Evolutionary conservation across 176 grass and related monocot genomes (phyloP), one percentile per base, ranked within the genome.

Genomic region (Alloteropsis semialata): DNA sequence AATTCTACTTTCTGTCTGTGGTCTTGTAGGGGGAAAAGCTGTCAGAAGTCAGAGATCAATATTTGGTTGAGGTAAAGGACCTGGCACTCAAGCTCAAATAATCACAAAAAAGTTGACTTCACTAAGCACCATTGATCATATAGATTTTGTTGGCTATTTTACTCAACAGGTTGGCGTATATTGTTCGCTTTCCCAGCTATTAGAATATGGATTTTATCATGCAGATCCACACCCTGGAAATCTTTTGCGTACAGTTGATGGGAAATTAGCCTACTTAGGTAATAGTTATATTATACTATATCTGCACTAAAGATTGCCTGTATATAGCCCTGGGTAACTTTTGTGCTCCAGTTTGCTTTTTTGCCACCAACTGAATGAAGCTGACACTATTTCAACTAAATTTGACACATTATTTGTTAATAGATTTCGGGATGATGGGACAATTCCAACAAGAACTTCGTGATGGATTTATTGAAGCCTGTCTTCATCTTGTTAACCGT

Each of bases 381-480:
- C 60, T 27, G 69, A 51, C 48, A 58, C 18, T 82, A 34, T 76
- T 80, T 37, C 34, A 65, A 42, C 64, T 87, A 48, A 81, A 57
- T 82, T 29, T 89, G 72, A 56, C 59, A 65, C 74, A 87, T 85
- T 77, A 55, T 82, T 91, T 48, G 4, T 81, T 17, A 74, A 48
- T 85, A 98, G 96, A 98, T 93, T 98, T 98, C 71, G 92, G 96
- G 50, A 98, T 98, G 96, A 95, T 98, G 96, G 96, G 96, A 66
- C 90, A 95, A 84, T 98, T 98, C 75, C 86, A 53, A 65, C 92
- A 98, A 89, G 96, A 98, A 77, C 87, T 98, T 22, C 89, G 87
- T 74, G 96, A 95, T 61, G 96, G 96, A 72, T 98, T 98, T 75
- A 86, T 98, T 82, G 90, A 98, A 93, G 96, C 96, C 71, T 98